A percentile compares a stretch with the other conserved stretches of the same genome.
phyloP scores from a whole-genome alignment of 345 rosid genomes.

The Hibiscus trionum region DNA sequence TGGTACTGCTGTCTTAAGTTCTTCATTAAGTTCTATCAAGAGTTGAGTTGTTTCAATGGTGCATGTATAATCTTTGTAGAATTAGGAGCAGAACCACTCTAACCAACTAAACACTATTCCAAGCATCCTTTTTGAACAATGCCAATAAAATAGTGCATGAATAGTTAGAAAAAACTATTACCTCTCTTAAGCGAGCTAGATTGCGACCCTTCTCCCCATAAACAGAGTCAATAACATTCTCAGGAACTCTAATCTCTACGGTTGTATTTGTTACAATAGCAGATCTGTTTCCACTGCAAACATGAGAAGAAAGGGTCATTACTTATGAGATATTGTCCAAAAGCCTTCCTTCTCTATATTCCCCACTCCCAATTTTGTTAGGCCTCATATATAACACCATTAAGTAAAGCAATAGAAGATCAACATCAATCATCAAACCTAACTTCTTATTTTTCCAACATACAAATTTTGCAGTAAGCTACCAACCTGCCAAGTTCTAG shows the following conservation, averaged over 20 bases:
- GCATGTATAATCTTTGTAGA: neutral
- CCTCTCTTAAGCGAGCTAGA: slow-evolving; percentile 73
- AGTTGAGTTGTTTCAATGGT: neutral
- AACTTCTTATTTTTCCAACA: neutral
- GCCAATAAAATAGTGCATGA: neutral
- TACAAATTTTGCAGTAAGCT: neutral
- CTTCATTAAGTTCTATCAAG: neutral
- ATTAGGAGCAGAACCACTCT: slow-evolving; percentile 3
- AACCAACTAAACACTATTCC: neutral
- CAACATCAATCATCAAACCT: slow-evolving; percentile 1
- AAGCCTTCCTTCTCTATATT: neutral
- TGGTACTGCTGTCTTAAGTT: neutral
- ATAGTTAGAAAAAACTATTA: slow-evolving; percentile 13
- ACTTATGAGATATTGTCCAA: neutral
- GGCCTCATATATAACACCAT: neutral
- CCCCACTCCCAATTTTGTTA: neutral
- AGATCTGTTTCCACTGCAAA: slow-evolving; percentile 67
- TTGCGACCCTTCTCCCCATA: slow-evolving; percentile 80
- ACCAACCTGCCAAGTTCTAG: slow-evolving; percentile 65
- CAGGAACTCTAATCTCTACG: slow-evolving; percentile 75
- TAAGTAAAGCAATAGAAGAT: neutral
- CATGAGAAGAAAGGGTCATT: slow-evolving; percentile 7
- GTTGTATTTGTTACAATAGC: slow-evolving; percentile 84
- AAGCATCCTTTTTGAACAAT: neutral
- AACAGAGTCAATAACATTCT: slow-evolving; percentile 60